A percentile compares a stretch with the other conserved stretches of the same genome.
Evolutionary conservation across 176 grass and related monocot genomes (phyloP).

Genomic region (Oryza australiensis): DNA sequence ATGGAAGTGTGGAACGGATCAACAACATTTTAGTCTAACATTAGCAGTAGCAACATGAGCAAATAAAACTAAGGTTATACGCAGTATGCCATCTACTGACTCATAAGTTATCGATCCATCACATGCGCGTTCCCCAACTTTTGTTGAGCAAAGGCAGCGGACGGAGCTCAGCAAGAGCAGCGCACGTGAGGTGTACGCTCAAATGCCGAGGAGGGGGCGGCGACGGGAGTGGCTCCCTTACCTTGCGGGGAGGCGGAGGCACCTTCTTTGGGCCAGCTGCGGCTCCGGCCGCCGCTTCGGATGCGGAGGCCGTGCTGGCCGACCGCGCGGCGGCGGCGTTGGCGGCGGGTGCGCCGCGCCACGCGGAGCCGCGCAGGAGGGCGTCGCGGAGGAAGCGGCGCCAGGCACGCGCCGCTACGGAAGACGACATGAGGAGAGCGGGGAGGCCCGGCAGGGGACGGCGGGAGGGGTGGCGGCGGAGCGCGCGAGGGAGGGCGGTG

Average conservation of each 20-base stretch:
- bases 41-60: background rate
- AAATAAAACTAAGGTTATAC: background rate
- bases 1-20: background rate
- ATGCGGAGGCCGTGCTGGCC: conserved; percentile 35
- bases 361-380: conserved; percentile 27
- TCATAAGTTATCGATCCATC: background rate
- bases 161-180: background rate
- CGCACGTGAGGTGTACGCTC: conserved; percentile 43
- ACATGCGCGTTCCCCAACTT: background rate
- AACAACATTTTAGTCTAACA: background rate
- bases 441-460: background rate
- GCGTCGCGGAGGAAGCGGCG: conserved; percentile 49
- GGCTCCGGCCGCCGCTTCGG: background rate
- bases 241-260: conserved; percentile 66
- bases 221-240: background rate
- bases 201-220: conserved; percentile 37
- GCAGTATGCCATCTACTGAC: background rate
- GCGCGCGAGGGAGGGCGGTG: background rate
- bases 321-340: background rate
- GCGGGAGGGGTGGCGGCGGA: background rate
- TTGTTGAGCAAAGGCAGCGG: background rate
- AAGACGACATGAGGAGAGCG: conserved; percentile 20
- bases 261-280: conserved; percentile 46
- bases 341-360: conserved; percentile 1
- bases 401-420: conserved; percentile 46